Percentiles rank a stretch among this genome's conserved stretches.
These are phyloP conservation scores for Vigna trinervia DNA, from an alignment of 306 rosid species.

Conservation along the genomic window DNA sequence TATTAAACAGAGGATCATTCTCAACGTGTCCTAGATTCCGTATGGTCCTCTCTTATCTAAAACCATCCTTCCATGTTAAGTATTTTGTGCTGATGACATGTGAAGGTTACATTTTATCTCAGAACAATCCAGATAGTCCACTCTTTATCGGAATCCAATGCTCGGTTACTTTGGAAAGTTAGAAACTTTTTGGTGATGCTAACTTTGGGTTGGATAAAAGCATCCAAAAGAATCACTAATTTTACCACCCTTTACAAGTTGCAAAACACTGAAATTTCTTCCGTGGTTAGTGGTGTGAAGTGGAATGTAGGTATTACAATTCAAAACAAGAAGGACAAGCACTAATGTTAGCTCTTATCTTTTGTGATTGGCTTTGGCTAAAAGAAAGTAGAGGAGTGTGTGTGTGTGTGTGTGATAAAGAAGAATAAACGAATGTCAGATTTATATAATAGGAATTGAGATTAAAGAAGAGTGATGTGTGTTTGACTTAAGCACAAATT, in stretches of 20 bases:
- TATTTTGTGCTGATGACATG: slow-evolving; percentile 32
- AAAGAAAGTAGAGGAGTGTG: slow-evolving; percentile 28
- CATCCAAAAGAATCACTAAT: slow-evolving; percentile 37
- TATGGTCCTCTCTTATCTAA: background rate
- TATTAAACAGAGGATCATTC: slow-evolving; percentile 12
- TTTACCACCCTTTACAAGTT: slow-evolving; percentile 27
- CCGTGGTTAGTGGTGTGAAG: slow-evolving; percentile 43
- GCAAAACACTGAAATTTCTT: slow-evolving; percentile 20
- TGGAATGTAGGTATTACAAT: slow-evolving; percentile 43
- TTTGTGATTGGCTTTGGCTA: slow-evolving; percentile 40
- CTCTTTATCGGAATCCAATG: slow-evolving; percentile 54
- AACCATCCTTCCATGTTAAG: slow-evolving; percentile 27
- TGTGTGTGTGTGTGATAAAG: slow-evolving; percentile 28
- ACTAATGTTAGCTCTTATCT: slow-evolving; percentile 40
- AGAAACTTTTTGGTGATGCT: slow-evolving; percentile 29
- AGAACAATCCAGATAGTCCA: slow-evolving; percentile 45
- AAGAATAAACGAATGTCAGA: slow-evolving; percentile 47
- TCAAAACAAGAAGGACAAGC: slow-evolving; percentile 43
- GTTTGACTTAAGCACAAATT: slow-evolving; percentile 42
- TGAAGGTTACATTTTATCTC: slow-evolving; percentile 37
- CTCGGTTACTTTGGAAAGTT: slow-evolving; percentile 42
- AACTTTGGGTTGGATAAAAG: slow-evolving; percentile 42
- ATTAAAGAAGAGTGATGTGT: slow-evolving; percentile 37
- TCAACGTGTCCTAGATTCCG: slow-evolving; percentile 16
- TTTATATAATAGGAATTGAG: slow-evolving; percentile 21